These are phyloP conservation scores for Carex arenaria DNA, from an alignment of 202 grass and related monocot species.

Conservation along the genomic window DNA sequence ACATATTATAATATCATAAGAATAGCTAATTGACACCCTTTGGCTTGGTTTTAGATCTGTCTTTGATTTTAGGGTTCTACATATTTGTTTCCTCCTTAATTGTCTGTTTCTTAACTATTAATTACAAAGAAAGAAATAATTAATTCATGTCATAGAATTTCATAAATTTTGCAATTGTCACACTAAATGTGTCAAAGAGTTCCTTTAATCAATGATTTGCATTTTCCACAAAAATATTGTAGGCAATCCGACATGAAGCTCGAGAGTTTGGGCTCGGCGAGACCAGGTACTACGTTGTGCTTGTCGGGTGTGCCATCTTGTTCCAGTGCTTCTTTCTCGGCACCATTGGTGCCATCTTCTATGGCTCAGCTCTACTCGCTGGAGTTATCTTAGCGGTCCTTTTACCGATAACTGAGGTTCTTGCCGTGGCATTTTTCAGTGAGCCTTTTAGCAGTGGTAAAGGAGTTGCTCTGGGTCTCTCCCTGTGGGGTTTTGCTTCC, in stretches of 20 bases:
- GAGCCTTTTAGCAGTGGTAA: constrained; percentile 62
- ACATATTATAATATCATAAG: too few species aligned
- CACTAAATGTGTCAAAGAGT: not conserved
- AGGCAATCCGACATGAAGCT: constrained; percentile 67
- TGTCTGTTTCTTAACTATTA: not conserved
- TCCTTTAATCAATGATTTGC: too few species aligned
- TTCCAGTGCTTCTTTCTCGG: constrained; percentile 77
- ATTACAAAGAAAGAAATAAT: not conserved
- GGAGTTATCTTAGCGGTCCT: constrained; percentile 56
- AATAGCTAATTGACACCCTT: too few species aligned
- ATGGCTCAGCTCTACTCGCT: constrained; percentile 61
- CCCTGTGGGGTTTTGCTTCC: constrained; percentile 73
- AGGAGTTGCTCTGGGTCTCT: constrained; percentile 57
- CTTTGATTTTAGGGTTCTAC: too few species aligned
- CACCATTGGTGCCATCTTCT: constrained; percentile 59
- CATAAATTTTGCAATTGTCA: not conserved
- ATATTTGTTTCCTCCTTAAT: not conserved
- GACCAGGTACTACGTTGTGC: constrained; percentile 53
- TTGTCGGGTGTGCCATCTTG: constrained; percentile 28
- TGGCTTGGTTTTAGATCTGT: too few species aligned
- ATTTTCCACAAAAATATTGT: not conserved
- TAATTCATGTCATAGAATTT: not conserved
- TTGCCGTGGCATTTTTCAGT: constrained; percentile 56
- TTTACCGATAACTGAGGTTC: constrained; percentile 54
- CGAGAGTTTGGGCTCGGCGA: constrained; percentile 42